Evolutionary conservation across 2,329 filamentous ascomycete species (phyloP), one percentile per base, ranked within the genome.

Genomic region (Alternaria sp.): DNA sequence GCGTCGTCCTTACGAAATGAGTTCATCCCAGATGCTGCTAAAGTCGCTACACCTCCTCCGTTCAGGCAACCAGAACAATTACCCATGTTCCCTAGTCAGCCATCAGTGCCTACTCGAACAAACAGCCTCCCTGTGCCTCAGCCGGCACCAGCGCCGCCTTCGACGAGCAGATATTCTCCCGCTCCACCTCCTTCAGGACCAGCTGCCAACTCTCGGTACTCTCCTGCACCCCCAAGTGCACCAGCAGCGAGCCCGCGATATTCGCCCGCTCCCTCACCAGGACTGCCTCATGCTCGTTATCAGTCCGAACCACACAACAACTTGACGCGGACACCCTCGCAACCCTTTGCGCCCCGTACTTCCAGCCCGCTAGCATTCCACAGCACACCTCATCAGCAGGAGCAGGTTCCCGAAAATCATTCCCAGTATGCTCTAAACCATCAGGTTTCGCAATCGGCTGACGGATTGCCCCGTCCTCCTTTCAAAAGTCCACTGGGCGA

Each of bases 301-400:
- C 70, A 69, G 28, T 74, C 79, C 33, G 74, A 78, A n/a, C 72
- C 77, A 13, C 61, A 66, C 4, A 70, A 54, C 23, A 69, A 58
- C 24, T 72, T 70, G 10, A 72, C 70, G 42, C 72, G 70, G 52
- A 70, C 80, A 73, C 61, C 77, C 73, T 68, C 77, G 13, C 79
- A 86, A 60, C 80, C 84, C 4, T 88, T 88, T 72, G 84, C 86
- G 40, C 86, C 86, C 17, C 81, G 86, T 55, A 88, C 86, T 6
- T 88, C 86, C n/a, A 88, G 86, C 72, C 86, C 86, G 14, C 78
- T 89, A 14, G 86, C 86, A 31, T 82, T 84, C 49, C 83, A 80
- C 50, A 75, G 77, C 31, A 46, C 56, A 44, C 72, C 77, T 26
- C 75, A 79, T 10, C 74, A 74, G 11, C 64, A 66, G 4, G 62